These are phyloP conservation scores for Penicillium glabrum DNA, from an alignment of 2,329 filamentous ascomycete genomes.

Conservation along the genomic window DNA sequence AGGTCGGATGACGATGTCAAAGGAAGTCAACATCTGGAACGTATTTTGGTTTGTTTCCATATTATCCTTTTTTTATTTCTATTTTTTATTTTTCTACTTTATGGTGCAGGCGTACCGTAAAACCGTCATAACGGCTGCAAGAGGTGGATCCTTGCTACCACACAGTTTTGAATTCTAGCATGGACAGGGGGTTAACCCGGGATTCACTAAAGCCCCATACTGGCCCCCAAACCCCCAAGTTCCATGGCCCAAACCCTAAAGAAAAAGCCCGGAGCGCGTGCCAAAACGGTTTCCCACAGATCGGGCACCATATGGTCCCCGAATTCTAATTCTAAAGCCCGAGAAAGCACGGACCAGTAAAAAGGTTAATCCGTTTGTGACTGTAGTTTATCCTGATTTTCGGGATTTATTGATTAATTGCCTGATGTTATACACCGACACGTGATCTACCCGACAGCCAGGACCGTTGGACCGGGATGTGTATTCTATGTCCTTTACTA, in stretches of 20 bases:
- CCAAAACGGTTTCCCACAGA: slow-evolving; percentile 24
- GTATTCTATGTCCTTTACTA: background rate
- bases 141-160: slow-evolving; percentile 6
- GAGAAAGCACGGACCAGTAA: slow-evolving; percentile 17
- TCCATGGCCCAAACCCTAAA: background rate
- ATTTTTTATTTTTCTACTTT: background rate
- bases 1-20: background rate
- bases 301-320: slow-evolving; percentile 29
- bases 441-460: background rate
- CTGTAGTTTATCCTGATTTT: background rate
- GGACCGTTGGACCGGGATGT: background rate
- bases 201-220: background rate
- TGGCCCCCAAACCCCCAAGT: no score
- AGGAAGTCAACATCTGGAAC: background rate
- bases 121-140: slow-evolving; percentile 7
- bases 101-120: background rate
- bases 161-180: background rate
- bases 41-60: no score
- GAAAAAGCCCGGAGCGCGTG: slow-evolving; percentile 6
- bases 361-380: background rate
- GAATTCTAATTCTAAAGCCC: slow-evolving; percentile 23
- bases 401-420: background rate
- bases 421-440: background rate
- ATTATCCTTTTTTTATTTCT: background rate
- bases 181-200: background rate